phyloP scores from a whole-genome alignment of 768 basidiomycete genomes.

The Suillus variegatus region DNA sequence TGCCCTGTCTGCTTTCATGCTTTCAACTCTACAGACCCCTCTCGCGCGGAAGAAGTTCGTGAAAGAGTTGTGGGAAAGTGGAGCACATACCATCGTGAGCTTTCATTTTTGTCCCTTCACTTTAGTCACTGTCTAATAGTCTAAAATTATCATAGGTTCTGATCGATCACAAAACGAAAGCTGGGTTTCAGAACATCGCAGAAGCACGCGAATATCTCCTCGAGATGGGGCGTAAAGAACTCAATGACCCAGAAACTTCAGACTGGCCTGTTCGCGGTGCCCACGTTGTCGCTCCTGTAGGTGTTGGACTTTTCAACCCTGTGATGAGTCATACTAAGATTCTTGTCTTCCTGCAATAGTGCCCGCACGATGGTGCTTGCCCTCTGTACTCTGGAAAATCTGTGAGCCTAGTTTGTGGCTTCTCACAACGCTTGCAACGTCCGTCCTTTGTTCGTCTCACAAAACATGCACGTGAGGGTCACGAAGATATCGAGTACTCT shows the following conservation, averaged over 20 bases:
- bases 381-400: conserved; percentile 68
- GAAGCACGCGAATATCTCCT: conserved; percentile 78
- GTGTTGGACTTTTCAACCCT: conserved; percentile 25
- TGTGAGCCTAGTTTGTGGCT: conserved; percentile 67
- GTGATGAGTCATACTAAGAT: conserved; percentile 6
- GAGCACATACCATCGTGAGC: conserved; percentile 77
- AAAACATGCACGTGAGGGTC: conserved; percentile 82
- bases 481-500: conserved; percentile 87
- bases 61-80: conserved; percentile 90
- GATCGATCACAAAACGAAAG: conserved; percentile 78
- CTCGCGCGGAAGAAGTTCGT: conserved; percentile 65
- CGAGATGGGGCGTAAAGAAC: conserved; percentile 57
- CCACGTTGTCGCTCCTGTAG: conserved; percentile 88
- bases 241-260: conserved; percentile 45
- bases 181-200: conserved; percentile 78
- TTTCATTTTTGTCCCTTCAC: conserved; percentile 7
- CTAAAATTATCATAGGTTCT: conserved; percentile 54
- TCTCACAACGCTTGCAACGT: conserved; percentile 84
- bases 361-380: conserved; percentile 87
- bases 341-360: conserved; percentile 45
- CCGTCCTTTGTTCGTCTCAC: conserved; percentile 85
- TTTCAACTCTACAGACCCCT: conserved; percentile 69
- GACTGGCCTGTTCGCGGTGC: conserved; percentile 49
- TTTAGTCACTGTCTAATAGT: conserved; percentile 1
- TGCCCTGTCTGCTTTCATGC: conserved; percentile 83